These are phyloP conservation scores for Macaranga tanarius DNA, from an alignment of 441 rosid species.

Conservation along the genomic window DNA sequence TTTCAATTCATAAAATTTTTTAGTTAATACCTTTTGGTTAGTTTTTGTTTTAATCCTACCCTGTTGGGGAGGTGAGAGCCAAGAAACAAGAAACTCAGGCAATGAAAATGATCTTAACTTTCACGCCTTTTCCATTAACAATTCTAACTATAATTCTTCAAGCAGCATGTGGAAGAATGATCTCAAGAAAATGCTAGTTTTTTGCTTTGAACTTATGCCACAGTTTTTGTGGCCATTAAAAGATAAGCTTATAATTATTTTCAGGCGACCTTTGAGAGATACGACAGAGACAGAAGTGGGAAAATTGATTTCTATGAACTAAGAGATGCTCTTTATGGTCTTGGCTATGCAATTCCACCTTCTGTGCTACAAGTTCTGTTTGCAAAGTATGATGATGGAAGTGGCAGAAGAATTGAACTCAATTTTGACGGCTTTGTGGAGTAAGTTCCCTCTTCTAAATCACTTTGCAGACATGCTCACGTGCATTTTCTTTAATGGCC, in stretches of 20 bases:
- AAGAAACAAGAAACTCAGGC: too few relatives aligned
- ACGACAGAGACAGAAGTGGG: conserved; percentile 62
- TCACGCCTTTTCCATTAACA: too few relatives aligned
- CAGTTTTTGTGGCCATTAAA: not conserved
- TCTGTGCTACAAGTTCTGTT: conserved; percentile 50
- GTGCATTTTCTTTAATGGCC: not conserved
- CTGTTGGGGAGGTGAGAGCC: too few relatives aligned
- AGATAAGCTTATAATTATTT: not conserved
- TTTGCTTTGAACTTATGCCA: not conserved
- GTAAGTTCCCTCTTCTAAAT: conserved; percentile 35
- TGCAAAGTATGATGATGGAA: conserved; percentile 50
- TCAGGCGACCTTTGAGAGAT: conserved; percentile 60
- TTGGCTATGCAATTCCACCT: conserved; percentile 58
- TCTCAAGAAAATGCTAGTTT: too few relatives aligned
- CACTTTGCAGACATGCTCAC: not conserved
- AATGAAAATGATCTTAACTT: too few relatives aligned
- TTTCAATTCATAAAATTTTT: too few relatives aligned
- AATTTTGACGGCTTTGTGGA: conserved; percentile 60
- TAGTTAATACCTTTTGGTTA: too few relatives aligned
- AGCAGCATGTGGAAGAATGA: too few relatives aligned
- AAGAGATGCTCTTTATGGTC: conserved; percentile 55
- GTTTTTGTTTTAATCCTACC: too few relatives aligned
- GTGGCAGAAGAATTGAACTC: conserved; percentile 42
- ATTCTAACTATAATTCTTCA: too few relatives aligned
- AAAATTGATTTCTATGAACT: conserved; percentile 52